Conservation (phyloP, 768 basidiomycete genomes). For the Mycena albidolilacea region DNA sequence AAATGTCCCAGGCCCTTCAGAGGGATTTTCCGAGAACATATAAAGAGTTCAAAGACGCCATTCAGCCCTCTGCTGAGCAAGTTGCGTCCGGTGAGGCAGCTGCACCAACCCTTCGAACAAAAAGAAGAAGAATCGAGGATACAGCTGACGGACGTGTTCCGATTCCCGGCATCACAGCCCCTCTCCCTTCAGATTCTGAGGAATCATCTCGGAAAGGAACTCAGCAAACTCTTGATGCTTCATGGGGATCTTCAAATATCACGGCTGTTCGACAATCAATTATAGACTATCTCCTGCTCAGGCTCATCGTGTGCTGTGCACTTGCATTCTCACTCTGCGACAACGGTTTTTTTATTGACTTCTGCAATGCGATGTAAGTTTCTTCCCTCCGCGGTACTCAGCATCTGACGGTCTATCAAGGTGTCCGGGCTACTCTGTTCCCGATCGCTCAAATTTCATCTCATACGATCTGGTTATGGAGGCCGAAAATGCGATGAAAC, state of each 20-base stretch:
- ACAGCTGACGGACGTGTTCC: background rate
- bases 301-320: conserved; percentile 31
- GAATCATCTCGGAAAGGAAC: too few relatives aligned
- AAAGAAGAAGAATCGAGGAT: conserved; percentile 23
- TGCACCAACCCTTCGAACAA: conserved; percentile 4
- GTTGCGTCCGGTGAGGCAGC: conserved; percentile 4
- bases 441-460: conserved; percentile 26
- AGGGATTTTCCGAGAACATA: conserved; percentile 7
- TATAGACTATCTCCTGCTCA: conserved; percentile 26
- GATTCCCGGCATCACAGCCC: conserved; percentile 12
- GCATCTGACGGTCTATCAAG: background rate
- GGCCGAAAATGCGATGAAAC: conserved; percentile 6
- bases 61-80: background rate
- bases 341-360: conserved; percentile 35
- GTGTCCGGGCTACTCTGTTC: conserved; percentile 25
- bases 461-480: conserved; percentile 15
- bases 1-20: background rate
- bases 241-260: too few relatives aligned
- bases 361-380: conserved; percentile 22
- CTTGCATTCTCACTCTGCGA: conserved; percentile 29
- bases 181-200: background rate
- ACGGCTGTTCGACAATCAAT: conserved; percentile 5
- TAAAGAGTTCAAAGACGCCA: background rate
- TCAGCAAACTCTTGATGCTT: too few relatives aligned
- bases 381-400: background rate